Base-by-base conservation (phyloP, 176 grass and related monocot species). In the Carex cristatella region DNA sequence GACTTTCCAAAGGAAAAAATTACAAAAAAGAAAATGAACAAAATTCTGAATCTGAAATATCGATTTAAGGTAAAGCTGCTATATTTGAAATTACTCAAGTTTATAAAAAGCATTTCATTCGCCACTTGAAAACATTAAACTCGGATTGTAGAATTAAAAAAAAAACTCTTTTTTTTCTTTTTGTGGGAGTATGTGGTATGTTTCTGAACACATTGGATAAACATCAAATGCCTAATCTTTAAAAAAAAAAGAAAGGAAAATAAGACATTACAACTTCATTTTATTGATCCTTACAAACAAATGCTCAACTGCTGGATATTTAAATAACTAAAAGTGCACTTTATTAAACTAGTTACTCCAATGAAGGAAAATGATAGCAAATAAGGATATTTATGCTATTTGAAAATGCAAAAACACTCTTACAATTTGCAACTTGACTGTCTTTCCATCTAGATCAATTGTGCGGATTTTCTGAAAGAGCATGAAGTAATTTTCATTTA, bases 381-480 rank as follows among this genome's bases (percentile, higher is more conserved):
- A 76, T 7, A 82, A 55, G 12, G 51, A 54, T 7, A 56, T 16
- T 2, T 8, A 56, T 55, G 73, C 11, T 32, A 56, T 56, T 31
- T 7, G 10, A 79, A 31, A 79, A 53, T 53, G 9, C 4, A 19
- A 81, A 80, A 30, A 33, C 8, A 23, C 49, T 57, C 94, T 93
- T 72, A 97, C 94, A 87, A 97, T 97, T 69, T 97, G 94, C 19
- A 94, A 87, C 79, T 97, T 97, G 33, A 97, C 87, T 3, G 84
- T 90, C 89, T 94, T 97, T 8, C 90, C 91, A 83, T 97, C 90
- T 9, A 90, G 89, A 85, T 97, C 94, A 7, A 93, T 44, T 0
- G 94, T 97, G 11, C 92, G 86, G 57, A 97, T 94, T 97, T 94
- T 97, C 94, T 97, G 89, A 67, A 84, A 86, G 8, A 44, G 75